phyloP scores from a whole-genome alignment of 371 early-diverging fungal species.

The Cokeromyces recurvatus region DNA sequence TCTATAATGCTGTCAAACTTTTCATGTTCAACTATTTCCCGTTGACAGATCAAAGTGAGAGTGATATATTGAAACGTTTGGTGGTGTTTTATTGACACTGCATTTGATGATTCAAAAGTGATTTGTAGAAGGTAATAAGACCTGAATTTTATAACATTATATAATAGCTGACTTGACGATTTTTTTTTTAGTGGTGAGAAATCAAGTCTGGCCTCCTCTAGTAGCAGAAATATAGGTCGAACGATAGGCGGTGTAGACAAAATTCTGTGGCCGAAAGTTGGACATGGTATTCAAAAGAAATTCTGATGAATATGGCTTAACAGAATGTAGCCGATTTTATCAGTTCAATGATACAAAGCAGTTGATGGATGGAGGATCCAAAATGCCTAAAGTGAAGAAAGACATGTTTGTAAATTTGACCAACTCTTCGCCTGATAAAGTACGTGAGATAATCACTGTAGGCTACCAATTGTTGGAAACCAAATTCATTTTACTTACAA shows the following conservation, averaged over 20 bases:
- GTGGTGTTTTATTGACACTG: constrained; percentile 2
- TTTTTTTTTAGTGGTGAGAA: constrained; percentile 2
- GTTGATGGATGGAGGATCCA: neutral
- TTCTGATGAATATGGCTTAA: constrained; percentile 6
- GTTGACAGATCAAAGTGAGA: constrained; percentile 3
- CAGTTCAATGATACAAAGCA: constrained; percentile 5
- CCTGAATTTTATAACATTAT: neutral
- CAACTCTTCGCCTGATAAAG: neutral
- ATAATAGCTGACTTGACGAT: neutral
- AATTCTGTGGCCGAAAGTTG: constrained; percentile 3
- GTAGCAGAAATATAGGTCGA: constrained; percentile 1
- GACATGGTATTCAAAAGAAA: constrained; percentile 5
- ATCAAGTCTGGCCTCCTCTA: neutral
- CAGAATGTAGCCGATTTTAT: constrained; percentile 5
- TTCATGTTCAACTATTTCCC: constrained; percentile 4
- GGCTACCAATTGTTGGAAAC: constrained; percentile 2
- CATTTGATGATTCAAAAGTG: neutral
- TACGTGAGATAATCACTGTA: neutral
- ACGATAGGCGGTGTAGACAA: constrained; percentile 1
- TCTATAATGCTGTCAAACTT: neutral
- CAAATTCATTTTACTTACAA: neutral
- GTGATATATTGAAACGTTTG: constrained; percentile 1
- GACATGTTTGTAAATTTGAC: constrained; percentile 2
- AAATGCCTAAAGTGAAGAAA: constrained; percentile 1
- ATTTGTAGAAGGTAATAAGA: neutral